Conservation (phyloP, 768 basidiomycete genomes). For the Auricularia sp. region DNA sequence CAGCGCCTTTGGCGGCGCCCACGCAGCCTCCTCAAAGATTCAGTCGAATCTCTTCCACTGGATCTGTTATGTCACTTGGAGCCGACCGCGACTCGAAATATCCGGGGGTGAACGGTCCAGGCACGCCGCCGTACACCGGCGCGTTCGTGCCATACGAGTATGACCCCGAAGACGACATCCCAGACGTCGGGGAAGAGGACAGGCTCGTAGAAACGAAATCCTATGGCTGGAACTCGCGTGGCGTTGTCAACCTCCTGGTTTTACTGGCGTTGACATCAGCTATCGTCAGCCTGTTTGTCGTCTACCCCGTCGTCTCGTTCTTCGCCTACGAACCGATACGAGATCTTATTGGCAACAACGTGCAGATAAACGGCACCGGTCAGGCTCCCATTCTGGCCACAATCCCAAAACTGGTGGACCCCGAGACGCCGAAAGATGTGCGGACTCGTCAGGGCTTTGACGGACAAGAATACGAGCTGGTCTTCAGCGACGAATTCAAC, state of each 20-base stretch:
- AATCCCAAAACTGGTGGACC: constrained; percentile 58
- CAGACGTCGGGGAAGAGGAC: constrained; percentile 55
- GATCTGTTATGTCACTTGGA: no score
- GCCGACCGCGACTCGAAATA: no score
- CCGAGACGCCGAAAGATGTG: constrained; percentile 51
- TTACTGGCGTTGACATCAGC: constrained; percentile 26
- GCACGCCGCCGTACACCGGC: no score
- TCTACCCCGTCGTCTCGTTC: constrained; percentile 65
- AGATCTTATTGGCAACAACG: constrained; percentile 48
- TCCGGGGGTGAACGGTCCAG: no score
- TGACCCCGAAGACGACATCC: constrained; percentile 28
- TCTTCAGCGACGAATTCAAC: constrained; percentile 81
- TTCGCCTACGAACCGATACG: constrained; percentile 26
- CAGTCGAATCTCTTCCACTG: no score
- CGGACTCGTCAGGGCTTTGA: constrained; percentile 61
- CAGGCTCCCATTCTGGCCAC: constrained; percentile 48
- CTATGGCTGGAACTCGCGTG: constrained; percentile 29
- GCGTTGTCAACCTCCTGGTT: constrained; percentile 59
- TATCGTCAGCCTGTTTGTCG: constrained; percentile 66
- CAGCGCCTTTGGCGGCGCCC: no score
- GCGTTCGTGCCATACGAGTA: no score
- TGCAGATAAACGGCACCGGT: constrained; percentile 55
- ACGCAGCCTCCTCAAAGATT: no score
- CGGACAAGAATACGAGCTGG: constrained; percentile 53
- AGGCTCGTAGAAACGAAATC: constrained; percentile 44